Percentiles rank a stretch among this genome's conserved stretches.
Evolutionary conservation across 768 basidiomycete genomes (phyloP).

Genomic region (Mycena galopus): DNA sequence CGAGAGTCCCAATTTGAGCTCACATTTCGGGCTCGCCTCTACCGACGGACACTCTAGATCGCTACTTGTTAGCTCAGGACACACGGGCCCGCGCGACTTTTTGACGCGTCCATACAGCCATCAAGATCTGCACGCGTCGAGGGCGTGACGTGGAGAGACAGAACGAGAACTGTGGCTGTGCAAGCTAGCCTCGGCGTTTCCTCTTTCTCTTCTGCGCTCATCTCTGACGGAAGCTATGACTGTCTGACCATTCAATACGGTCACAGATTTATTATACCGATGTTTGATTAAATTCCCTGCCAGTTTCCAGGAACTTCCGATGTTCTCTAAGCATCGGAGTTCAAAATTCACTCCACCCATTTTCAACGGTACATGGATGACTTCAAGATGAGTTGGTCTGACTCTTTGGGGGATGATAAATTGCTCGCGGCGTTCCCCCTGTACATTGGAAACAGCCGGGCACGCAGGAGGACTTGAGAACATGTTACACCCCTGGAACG

Average conservation of each 20-base stretch:
- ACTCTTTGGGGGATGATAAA: background rate
- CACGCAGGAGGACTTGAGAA: constrained; percentile 3
- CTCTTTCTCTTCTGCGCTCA: background rate
- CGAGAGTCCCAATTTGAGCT: no score
- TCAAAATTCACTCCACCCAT: background rate
- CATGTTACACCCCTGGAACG: no score
- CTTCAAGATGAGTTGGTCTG: background rate
- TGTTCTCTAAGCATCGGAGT: background rate
- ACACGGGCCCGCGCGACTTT: background rate
- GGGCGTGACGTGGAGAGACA: background rate
- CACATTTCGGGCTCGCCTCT: no score
- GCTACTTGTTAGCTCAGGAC: no score
- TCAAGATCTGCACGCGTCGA: background rate
- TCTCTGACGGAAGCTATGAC: no score
- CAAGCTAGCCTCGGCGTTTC: background rate
- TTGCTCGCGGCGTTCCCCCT: background rate
- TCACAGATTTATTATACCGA: no score
- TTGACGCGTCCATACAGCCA: background rate
- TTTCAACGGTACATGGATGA: no score
- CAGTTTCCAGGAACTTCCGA: constrained; percentile 1
- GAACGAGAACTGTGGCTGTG: background rate
- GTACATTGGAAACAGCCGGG: background rate
- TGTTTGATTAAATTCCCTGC: no score
- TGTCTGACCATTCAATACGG: no score
- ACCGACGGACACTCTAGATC: no score